Conservation (phyloP, 1,284 basidiomycete genomes). For the Lignosus rhinocerotis region DNA sequence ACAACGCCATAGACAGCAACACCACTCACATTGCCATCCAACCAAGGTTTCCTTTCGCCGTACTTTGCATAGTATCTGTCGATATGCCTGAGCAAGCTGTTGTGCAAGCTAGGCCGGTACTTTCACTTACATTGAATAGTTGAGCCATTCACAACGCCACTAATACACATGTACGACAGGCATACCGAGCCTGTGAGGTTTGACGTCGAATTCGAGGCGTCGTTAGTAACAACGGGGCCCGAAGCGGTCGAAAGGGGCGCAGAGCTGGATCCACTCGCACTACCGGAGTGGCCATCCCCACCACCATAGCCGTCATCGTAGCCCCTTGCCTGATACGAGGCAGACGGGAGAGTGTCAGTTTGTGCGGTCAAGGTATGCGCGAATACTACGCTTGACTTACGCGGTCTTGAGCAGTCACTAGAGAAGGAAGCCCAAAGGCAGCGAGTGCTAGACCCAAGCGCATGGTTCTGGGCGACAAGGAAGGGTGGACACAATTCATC, state of each 20-base stretch:
- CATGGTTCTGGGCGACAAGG: slow-evolving; percentile 17
- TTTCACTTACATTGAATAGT: slow-evolving; percentile 23
- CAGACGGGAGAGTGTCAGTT: not conserved
- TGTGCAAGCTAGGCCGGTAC: not conserved
- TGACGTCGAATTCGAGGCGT: slow-evolving; percentile 8
- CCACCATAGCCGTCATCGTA: slow-evolving; percentile 1
- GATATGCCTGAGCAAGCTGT: not conserved
- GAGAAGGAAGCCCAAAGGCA: slow-evolving; percentile 18
- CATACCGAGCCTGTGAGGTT: slow-evolving; percentile 17
- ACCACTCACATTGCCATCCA: slow-evolving; percentile 31
- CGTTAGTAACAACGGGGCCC: slow-evolving; percentile 1
- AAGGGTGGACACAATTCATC: slow-evolving; percentile 10
- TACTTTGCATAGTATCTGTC: slow-evolving; percentile 27
- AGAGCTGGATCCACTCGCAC: not conserved
- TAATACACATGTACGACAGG: slow-evolving; percentile 24
- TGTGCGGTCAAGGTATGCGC: not conserved
- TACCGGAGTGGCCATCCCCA: slow-evolving; percentile 1
- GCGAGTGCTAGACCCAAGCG: slow-evolving; percentile 12
- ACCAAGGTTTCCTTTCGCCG: slow-evolving; percentile 17
- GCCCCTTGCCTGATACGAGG: not conserved
- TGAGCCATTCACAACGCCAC: slow-evolving; percentile 27
- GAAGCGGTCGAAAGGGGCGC: slow-evolving; percentile 3
- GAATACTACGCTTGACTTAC: slow-evolving; percentile 13
- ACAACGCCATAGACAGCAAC: not conserved
- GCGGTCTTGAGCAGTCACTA: slow-evolving; percentile 13